A percentile compares a stretch with the other conserved stretches of the same genome.
phyloP scores from a whole-genome alignment of 2,329 filamentous ascomycete genomes.

The Mycocentrospora acerina region DNA sequence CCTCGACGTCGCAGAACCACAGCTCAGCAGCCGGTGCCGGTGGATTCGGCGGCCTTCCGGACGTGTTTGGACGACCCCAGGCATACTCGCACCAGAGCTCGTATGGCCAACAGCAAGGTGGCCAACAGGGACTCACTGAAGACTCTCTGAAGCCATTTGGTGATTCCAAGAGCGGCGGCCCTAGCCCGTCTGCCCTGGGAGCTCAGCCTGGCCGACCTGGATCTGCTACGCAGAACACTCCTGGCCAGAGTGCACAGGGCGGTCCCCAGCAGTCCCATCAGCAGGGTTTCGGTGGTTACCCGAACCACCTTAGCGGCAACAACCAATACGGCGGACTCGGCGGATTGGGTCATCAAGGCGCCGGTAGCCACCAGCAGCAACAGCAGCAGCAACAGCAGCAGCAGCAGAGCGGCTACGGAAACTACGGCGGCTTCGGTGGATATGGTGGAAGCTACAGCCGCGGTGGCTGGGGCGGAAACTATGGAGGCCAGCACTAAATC shows the following conservation, averaged over 20 bases:
- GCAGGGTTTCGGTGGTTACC: constrained; percentile 59
- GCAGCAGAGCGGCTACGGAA: constrained; percentile 44
- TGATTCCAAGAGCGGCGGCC: constrained; percentile 57
- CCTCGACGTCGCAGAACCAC: constrained; percentile 58
- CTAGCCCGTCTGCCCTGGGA: constrained; percentile 61
- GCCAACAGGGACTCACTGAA: constrained; percentile 52
- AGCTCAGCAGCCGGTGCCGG: constrained; percentile 51
- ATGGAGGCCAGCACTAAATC: constrained; percentile 40
- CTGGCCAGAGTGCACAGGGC: constrained; percentile 54
- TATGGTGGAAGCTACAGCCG: constrained; percentile 44
- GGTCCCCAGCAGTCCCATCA: constrained; percentile 59
- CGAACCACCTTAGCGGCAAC: constrained; percentile 50
- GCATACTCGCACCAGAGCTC: constrained; percentile 55
- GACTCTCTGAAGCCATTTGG: constrained; percentile 60
- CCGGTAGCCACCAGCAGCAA: constrained; percentile 44
- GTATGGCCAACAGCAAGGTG: constrained; percentile 53
- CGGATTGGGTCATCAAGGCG: constrained; percentile 53
- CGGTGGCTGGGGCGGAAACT: constrained; percentile 53
- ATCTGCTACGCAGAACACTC: constrained; percentile 62
- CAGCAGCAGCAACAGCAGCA: constrained; percentile 42
- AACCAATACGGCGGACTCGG: constrained; percentile 57
- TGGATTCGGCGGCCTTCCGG: constrained; percentile 56
- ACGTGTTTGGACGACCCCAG: constrained; percentile 61
- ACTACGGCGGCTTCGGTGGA: constrained; percentile 46
- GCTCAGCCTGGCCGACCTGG: constrained; percentile 62